Conservation (phyloP, 2,329 filamentous ascomycete genomes). For the Ceratocystiopsis sp. region DNA sequence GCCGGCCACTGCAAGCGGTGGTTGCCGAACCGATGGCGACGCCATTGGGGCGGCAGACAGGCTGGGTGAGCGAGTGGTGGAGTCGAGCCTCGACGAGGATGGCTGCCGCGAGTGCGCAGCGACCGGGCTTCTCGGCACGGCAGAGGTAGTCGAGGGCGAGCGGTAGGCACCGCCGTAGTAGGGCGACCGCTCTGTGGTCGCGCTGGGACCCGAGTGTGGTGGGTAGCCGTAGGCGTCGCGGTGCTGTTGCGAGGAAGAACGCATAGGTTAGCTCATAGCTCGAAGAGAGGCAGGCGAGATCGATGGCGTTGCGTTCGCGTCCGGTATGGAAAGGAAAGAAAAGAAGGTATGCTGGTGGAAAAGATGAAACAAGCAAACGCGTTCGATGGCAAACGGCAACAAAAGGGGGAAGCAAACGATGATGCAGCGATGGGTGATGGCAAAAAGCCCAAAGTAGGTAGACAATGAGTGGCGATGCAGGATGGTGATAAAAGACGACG, state of each 20-base stretch:
- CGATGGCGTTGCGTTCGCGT: too few species aligned
- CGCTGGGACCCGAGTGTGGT: conserved; percentile 21
- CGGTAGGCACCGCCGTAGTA: conserved; percentile 17
- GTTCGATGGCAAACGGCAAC: too few species aligned
- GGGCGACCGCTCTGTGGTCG: not conserved
- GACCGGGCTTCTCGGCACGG: conserved; percentile 31
- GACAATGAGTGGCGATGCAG: conserved; percentile 3
- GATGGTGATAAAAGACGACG: conserved; percentile 2
- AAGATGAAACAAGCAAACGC: too few species aligned
- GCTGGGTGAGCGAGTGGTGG: conserved; percentile 25
- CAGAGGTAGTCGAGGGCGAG: conserved; percentile 28
- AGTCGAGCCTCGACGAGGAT: conserved; percentile 13
- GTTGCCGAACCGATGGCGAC: conserved; percentile 31
- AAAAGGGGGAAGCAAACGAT: conserved; percentile 1
- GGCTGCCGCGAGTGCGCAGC: conserved; percentile 23
- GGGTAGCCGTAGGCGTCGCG: conserved; percentile 35
- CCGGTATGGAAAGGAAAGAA: conserved; percentile 1
- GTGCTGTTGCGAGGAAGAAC: conserved; percentile 19
- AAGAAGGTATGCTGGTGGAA: conserved; percentile 7
- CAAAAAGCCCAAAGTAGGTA: not conserved
- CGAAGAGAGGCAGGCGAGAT: not conserved
- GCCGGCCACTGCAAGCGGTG: conserved; percentile 18
- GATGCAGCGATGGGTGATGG: not conserved
- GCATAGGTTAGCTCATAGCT: conserved; percentile 4
- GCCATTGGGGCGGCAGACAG: conserved; percentile 20